phyloP scores from a whole-genome alignment of 1,284 basidiomycete species.

The Afroboletus lepidellus region DNA sequence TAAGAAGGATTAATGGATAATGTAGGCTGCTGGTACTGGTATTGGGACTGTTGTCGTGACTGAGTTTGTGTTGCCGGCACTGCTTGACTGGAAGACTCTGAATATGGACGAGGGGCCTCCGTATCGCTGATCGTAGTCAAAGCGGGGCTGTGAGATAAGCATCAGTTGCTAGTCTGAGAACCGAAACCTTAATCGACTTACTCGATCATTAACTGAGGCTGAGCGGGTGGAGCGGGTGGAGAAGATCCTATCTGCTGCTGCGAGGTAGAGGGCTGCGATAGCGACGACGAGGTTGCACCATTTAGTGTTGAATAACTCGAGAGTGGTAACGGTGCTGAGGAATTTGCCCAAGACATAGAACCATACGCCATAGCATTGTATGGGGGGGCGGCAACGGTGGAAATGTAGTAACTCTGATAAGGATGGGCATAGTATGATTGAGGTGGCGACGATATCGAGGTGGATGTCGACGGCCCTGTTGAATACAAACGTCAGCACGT shows the following conservation, averaged over 20 bases:
- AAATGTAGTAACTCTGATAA: slow-evolving; percentile 41
- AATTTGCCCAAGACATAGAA: slow-evolving; percentile 43
- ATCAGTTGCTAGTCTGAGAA: slow-evolving; percentile 12
- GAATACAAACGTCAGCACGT: slow-evolving; percentile 17
- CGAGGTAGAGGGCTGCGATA: slow-evolving; percentile 29
- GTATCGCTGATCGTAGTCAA: slow-evolving; percentile 49
- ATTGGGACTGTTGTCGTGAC: slow-evolving; percentile 37
- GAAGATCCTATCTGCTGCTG: slow-evolving; percentile 36
- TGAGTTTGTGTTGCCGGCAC: slow-evolving; percentile 30
- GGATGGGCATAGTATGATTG: slow-evolving; percentile 39
- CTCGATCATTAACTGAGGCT: slow-evolving; percentile 52
- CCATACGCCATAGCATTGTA: slow-evolving; percentile 56
- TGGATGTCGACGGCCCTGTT: slow-evolving; percentile 34
- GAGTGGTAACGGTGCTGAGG: slow-evolving; percentile 52
- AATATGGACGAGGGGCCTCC: slow-evolving; percentile 35
- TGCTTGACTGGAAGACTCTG: slow-evolving; percentile 33
- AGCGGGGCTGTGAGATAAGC: slow-evolving; percentile 40
- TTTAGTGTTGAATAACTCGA: slow-evolving; percentile 74
- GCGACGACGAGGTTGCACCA: slow-evolving; percentile 53
- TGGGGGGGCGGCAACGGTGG: slow-evolving; percentile 44
- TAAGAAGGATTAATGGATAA: slow-evolving; percentile 42
- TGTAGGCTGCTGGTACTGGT: slow-evolving; percentile 38
- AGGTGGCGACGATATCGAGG: slow-evolving; percentile 40
- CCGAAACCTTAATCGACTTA: slow-evolving; percentile 31
- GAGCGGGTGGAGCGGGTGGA: slow-evolving; percentile 25